Percentiles rank a stretch among this genome's conserved stretches.
Evolutionary conservation across 345 rosid genomes (phyloP).

Genomic region (Eucalyptus globulus): DNA sequence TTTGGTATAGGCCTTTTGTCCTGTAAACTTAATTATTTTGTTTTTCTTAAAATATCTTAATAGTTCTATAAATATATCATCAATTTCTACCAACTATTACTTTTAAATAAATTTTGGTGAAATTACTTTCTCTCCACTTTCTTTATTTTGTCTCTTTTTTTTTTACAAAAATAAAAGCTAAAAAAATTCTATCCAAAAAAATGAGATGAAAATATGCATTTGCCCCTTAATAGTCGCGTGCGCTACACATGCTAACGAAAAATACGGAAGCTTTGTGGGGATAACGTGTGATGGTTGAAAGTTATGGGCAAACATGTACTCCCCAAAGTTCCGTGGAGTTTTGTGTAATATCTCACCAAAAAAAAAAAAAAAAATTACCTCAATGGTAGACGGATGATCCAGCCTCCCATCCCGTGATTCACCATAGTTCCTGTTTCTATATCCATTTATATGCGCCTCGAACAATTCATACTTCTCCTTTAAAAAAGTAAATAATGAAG

Average conservation of each 20-base stretch:
- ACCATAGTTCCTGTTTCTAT: not conserved
- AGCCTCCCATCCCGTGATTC: not conserved
- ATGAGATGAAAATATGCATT: not conserved
- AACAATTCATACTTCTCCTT: slow-evolving; percentile 13
- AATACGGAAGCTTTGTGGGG: not conserved
- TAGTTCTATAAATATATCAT: not conserved
- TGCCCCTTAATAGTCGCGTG: not conserved
- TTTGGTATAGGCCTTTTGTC: not conserved
- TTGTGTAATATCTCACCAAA: not conserved
- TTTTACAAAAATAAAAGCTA: not conserved
- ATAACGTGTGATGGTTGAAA: not conserved
- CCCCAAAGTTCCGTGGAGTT: not conserved
- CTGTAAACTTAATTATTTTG: too few relatives aligned
- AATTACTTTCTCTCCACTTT: too few relatives aligned
- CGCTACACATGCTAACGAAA: not conserved
- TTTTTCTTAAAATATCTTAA: not conserved
- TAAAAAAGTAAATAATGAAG: not conserved
- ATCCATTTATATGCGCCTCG: not conserved
- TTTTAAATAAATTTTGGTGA: not conserved
- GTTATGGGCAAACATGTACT: not conserved
- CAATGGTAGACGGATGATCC: slow-evolving; percentile 8
- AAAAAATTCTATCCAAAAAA: not conserved
- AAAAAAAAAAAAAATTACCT: not conserved
- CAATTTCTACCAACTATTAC: not conserved
- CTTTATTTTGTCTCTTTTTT: not conserved